Evolutionary conservation across 2,329 filamentous ascomycete genomes (phyloP).

Genomic region (Trichoderma citrinoviride): DNA sequence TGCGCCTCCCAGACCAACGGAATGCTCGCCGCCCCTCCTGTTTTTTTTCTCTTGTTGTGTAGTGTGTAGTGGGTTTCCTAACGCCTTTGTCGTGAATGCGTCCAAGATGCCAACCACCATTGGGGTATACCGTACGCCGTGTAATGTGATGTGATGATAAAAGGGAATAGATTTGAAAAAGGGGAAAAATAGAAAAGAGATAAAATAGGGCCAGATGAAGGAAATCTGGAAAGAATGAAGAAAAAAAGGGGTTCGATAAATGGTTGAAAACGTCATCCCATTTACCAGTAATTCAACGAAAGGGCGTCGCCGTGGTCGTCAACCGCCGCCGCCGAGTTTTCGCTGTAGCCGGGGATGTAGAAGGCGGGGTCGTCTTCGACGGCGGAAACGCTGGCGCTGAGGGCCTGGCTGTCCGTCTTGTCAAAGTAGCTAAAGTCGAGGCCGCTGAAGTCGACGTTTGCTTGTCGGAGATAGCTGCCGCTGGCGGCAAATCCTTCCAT

Average conservation of each 20-base stretch:
- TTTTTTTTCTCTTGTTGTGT: slow-evolving; percentile 19
- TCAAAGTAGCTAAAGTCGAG: slow-evolving; percentile 58
- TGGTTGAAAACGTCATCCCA: slow-evolving; percentile 30
- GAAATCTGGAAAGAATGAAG: not conserved
- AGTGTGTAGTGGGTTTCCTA: slow-evolving; percentile 20
- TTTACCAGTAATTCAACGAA: slow-evolving; percentile 37
- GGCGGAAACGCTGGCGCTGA: slow-evolving; percentile 46
- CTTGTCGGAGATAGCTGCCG: slow-evolving; percentile 47
- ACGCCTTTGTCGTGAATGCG: slow-evolving; percentile 20
- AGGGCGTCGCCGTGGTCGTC: slow-evolving; percentile 39
- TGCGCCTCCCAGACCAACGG: slow-evolving; percentile 9
- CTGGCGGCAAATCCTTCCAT: slow-evolving; percentile 49
- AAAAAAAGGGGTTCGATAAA: not conserved
- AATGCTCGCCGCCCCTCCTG: not conserved
- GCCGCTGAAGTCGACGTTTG: slow-evolving; percentile 44
- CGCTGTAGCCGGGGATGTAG: slow-evolving; percentile 49
- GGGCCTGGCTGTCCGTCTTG: slow-evolving; percentile 43
- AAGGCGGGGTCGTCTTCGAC: slow-evolving; percentile 52
- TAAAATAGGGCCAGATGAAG: slow-evolving; percentile 1
- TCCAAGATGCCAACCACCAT: slow-evolving; percentile 23
- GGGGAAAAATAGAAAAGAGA: not conserved
- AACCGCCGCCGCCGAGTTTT: slow-evolving; percentile 36
- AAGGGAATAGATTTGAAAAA: no score
- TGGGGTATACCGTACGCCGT: slow-evolving; percentile 36
- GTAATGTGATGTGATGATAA: not conserved